phyloP scores from a whole-genome alignment of 2,329 filamentous ascomycete species.

The Remersonia thermophila region DNA sequence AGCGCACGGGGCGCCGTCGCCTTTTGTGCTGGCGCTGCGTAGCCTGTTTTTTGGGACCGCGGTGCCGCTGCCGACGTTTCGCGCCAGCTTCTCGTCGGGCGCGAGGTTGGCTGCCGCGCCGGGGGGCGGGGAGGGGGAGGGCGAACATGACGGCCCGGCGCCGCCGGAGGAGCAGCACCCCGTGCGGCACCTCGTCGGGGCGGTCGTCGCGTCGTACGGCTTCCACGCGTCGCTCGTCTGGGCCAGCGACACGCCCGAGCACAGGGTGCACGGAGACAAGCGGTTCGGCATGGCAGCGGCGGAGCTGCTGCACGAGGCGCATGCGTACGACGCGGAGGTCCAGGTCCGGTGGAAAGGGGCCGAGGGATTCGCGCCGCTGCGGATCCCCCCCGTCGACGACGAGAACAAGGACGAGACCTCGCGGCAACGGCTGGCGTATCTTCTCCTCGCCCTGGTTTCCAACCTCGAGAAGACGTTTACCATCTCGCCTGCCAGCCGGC shows the following conservation, averaged over 20 bases:
- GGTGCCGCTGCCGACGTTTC: constrained; percentile 48
- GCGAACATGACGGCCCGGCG: constrained; percentile 14
- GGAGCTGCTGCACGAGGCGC: constrained; percentile 50
- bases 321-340: constrained; percentile 37
- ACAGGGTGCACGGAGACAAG: constrained; percentile 62
- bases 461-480: constrained; percentile 71
- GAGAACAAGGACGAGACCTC: background rate
- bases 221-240: constrained; percentile 82
- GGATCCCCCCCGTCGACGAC: background rate
- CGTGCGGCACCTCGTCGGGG: constrained; percentile 48
- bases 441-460: constrained; percentile 53
- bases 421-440: background rate
- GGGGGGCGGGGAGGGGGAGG: constrained; percentile 3
- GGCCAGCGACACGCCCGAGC: constrained; percentile 76
- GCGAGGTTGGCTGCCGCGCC: constrained; percentile 34
- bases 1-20: constrained; percentile 25
- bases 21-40: constrained; percentile 38
- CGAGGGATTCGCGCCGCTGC: background rate
- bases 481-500: constrained; percentile 62
- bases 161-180: constrained; percentile 18
- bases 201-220: constrained; percentile 81
- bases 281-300: constrained; percentile 78
- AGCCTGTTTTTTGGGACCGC: constrained; percentile 48
- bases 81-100: constrained; percentile 47
- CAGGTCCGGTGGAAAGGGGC: constrained; percentile 17